Evolutionary conservation across 2,329 filamentous ascomycete species (phyloP), one percentile per base, ranked within the genome.

Genomic region (Sporothrix pallida): DNA sequence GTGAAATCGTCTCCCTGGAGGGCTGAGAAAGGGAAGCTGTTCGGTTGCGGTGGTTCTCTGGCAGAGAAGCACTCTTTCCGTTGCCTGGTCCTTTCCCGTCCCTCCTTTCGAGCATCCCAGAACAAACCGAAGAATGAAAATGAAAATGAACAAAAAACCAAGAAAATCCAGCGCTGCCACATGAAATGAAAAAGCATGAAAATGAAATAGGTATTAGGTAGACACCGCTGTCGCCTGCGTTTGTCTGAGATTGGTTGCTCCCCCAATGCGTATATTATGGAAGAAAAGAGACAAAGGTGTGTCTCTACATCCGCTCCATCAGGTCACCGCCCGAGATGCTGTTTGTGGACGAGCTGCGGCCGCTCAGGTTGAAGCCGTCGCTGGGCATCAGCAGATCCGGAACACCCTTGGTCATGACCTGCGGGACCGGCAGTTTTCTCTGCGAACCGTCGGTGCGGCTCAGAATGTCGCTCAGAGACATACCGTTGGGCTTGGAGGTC

Each of bases 381-480:
- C 84, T 87, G 1, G 89, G 87, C 75, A 91, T 91, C 74, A 97
- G 85, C 73, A 98, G 87, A 78, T 98, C 95, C 78, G 97, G 91
- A 1, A 92, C 92, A 60, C 97, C 92, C 82, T 96, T 96, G 72
- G 94, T 93, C n/a, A 78, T 74, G 9, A 95, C 89, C 83, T 95
- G 93, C 6, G 94, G 94, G 17, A 97, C 93, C 0, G 95, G 95
- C 20, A 98, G 86, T 83, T 98, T 98, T 78, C 95, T 87, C 83
- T 96, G 93, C 31, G 92, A 92, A 52, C 94, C 94, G 76, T 98
- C 95, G 1, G 94, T 89, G 77, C 92, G 91, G 80, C 92, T 94
- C 85, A 98, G 96, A 79, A 98, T 98, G 81, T 98, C 95, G 74
- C 91, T 93, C 78, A 98, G 91, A 54, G 93, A 92, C 74, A 97